phyloP scores from a whole-genome alignment of 441 rosid genomes.

The Biscutella laevigata region DNA sequence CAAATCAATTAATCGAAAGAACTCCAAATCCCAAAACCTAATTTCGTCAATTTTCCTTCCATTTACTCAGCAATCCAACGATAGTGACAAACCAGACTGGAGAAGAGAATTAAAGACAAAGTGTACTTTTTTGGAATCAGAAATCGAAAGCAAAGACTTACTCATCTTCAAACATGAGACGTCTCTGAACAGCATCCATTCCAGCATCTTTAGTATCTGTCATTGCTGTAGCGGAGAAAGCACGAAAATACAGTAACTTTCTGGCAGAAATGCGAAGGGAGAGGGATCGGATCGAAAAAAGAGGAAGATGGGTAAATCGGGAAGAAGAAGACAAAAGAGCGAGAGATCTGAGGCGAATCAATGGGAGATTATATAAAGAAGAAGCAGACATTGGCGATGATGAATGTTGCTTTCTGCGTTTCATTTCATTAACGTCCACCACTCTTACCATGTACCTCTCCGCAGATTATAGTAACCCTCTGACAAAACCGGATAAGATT shows the following conservation, averaged over 20 bases:
- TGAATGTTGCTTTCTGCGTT: slow-evolving; percentile 18
- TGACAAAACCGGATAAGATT: neutral
- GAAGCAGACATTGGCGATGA: slow-evolving; percentile 22
- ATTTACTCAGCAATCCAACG: neutral
- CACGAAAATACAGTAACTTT: slow-evolving; percentile 27
- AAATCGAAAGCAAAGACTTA: slow-evolving; percentile 27
- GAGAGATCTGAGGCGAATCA: slow-evolving; percentile 26
- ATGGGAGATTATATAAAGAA: slow-evolving; percentile 22
- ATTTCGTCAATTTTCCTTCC: neutral
- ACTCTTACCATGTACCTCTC: slow-evolving; percentile 9
- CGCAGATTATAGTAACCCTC: neutral
- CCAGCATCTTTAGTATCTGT: slow-evolving; percentile 57
- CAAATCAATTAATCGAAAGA: neutral
- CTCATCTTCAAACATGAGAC: slow-evolving; percentile 99
- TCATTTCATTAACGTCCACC: slow-evolving; percentile 6
- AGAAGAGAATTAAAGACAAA: neutral
- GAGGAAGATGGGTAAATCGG: slow-evolving; percentile 4
- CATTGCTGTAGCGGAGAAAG: slow-evolving; percentile 22
- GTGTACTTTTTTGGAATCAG: neutral
- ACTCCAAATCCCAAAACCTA: neutral
- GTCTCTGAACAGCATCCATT: slow-evolving; percentile 96
- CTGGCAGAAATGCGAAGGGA: slow-evolving; percentile 11
- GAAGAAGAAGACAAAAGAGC: slow-evolving; percentile 4
- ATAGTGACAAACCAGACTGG: neutral
- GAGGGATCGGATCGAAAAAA: slow-evolving; percentile 6